Percentiles rank a stretch among this genome's conserved stretches.
phyloP scores from a whole-genome alignment of 2,329 filamentous ascomycete species.

The Phialophora macrospora region DNA sequence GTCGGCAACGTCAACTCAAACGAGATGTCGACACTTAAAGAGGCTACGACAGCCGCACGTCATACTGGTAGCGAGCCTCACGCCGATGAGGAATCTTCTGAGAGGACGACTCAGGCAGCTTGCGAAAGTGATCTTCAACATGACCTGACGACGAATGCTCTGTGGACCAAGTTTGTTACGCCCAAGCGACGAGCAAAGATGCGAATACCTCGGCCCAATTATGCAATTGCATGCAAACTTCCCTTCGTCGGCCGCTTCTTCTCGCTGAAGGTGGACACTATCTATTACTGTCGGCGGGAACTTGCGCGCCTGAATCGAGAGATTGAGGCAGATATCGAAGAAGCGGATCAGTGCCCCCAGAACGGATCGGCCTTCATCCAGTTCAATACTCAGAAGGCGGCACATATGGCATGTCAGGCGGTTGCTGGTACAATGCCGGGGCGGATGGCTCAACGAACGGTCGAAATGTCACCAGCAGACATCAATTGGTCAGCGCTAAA shows the following conservation, averaged over 20 bases:
- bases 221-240: constrained; percentile 34
- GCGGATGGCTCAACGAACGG: constrained; percentile 37
- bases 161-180: constrained; percentile 37
- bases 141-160: constrained; percentile 34
- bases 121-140: constrained; percentile 29
- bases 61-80: constrained; percentile 1
- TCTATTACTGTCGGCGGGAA: constrained; percentile 40
- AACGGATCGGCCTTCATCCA: constrained; percentile 40
- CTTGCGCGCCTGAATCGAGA: constrained; percentile 40
- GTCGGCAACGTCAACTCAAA: constrained; percentile 10
- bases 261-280: constrained; percentile 38
- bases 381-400: constrained; percentile 40
- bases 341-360: constrained; percentile 36
- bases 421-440: constrained; percentile 36
- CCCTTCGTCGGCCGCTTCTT: constrained; percentile 39
- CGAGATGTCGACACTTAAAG: constrained; percentile 18
- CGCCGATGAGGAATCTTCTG: constrained; percentile 8
- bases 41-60: constrained; percentile 3
- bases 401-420: constrained; percentile 39
- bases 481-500: constrained; percentile 38
- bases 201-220: constrained; percentile 37
- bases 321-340: constrained; percentile 37
- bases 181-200: constrained; percentile 38
- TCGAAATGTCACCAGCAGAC: constrained; percentile 40
- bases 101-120: constrained; percentile 18